Percentiles rank a stretch among this genome's conserved stretches.
Evolutionary conservation across 495 filamentous ascomycete species (phyloP).

Genomic region (Jackrogersella multiformis): DNA sequence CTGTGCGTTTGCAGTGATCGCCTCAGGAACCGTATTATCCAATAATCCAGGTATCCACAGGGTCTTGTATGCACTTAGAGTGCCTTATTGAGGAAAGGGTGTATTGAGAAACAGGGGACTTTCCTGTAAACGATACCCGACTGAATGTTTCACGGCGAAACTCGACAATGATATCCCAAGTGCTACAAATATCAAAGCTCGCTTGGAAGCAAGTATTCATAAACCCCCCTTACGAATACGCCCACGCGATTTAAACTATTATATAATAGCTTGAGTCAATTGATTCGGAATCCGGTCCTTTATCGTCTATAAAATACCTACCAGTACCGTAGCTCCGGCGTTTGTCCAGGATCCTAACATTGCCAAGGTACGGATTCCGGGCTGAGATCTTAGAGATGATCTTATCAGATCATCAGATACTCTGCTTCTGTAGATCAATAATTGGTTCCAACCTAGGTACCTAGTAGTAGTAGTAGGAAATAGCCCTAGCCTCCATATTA

Average conservation of each 20-base stretch:
- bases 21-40: too few relatives aligned
- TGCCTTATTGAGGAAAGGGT: too few relatives aligned
- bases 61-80: too few relatives aligned
- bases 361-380: conserved; percentile 21
- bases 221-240: not conserved
- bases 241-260: not conserved
- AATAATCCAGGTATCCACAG: too few relatives aligned
- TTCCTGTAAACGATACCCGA: too few relatives aligned
- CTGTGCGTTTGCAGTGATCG: too few relatives aligned
- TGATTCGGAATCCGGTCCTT: conserved; percentile 26
- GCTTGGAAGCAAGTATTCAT: too few relatives aligned
- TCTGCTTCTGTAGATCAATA: conserved; percentile 2
- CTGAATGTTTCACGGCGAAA: too few relatives aligned
- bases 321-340: conserved; percentile 13
- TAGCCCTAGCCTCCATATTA: not conserved
- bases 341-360: conserved; percentile 26
- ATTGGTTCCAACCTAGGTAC: not conserved
- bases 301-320: conserved; percentile 1
- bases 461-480: not conserved
- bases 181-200: too few relatives aligned
- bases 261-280: not conserved
- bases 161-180: too few relatives aligned
- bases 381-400: conserved; percentile 43
- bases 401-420: conserved; percentile 63
- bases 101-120: too few relatives aligned